Base-by-base conservation (phyloP, 805 yeast genomes). In the Candida ulmi region DNA sequence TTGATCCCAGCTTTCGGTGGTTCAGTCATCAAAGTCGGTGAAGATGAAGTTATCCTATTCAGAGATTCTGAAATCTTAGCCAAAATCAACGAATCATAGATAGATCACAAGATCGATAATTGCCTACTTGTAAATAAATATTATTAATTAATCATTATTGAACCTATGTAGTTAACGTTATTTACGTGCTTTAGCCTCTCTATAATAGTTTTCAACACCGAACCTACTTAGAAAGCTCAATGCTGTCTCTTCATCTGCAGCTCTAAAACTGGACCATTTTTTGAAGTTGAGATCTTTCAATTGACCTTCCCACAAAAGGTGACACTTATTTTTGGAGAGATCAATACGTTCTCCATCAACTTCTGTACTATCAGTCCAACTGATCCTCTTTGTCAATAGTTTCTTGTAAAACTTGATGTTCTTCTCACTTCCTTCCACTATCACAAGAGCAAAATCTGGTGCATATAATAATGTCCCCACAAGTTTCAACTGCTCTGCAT, bases 1-100 rank as follows among this genome's bases (percentile, higher is more conserved):
- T 72, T 93, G 71, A 87, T 93, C 60, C 98, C 98, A 49, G 78
- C 83, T 43, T 91, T 84, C 53, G 99, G 99, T 45, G 99, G 99
- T 42, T 79, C 88, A 50, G 68, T 87, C 47, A 76, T 93, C 65
- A 88, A 85, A 69, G 77, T 93, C 54, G 90, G 86, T 53, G 88
- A 84, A 45, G 95, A 90, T 54, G 72, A 78, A 61, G 80, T 71
- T 57, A 73, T 85, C 53, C 72, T 90, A 57, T 88, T 85, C 78
- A 84, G 96, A 64, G 98, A 93, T 68, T 71, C 85, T 57, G 99
- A 91, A 69, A 86, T 91, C 63, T 77, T 93, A 58, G 99, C 98
- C 58, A 91, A 88, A 74, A 79, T 93, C 58, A 80, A 80, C 58
- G 80, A 81, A 52, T 73, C 68, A 58, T 9, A 13, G 15, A 17